Conservation (phyloP, 768 basidiomycete genomes). For the Auricularia sp. region DNA sequence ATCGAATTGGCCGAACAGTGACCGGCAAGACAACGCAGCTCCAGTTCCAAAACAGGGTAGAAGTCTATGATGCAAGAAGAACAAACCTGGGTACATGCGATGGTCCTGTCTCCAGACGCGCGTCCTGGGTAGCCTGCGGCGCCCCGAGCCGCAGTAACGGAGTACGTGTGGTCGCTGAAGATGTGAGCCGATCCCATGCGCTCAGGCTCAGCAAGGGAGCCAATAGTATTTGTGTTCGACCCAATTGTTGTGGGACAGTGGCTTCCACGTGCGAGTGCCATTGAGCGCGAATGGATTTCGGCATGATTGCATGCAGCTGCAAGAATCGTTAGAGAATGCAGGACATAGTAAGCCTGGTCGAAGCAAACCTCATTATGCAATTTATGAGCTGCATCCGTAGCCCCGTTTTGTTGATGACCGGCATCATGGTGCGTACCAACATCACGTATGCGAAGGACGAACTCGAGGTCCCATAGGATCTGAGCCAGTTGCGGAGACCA, state of each 20-base stretch:
- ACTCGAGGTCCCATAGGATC: slow-evolving; percentile 35
- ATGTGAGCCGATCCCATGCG: slow-evolving; percentile 19
- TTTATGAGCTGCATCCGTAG: slow-evolving; percentile 19
- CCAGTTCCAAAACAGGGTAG: neutral
- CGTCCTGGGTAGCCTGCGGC: neutral
- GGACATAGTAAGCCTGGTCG: neutral
- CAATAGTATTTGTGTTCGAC: slow-evolving; percentile 51
- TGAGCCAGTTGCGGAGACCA: slow-evolving; percentile 22
- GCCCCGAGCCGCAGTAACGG: slow-evolving; percentile 1
- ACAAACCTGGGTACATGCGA: neutral
- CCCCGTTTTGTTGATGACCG: slow-evolving; percentile 18
- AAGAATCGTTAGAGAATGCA: neutral
- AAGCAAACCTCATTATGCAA: neutral
- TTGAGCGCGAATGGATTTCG: slow-evolving; percentile 6
- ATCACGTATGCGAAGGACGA: slow-evolving; percentile 31
- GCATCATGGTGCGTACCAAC: slow-evolving; percentile 16
- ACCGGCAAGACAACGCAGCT: no score
- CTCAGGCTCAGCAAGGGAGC: slow-evolving; percentile 34
- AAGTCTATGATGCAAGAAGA: neutral
- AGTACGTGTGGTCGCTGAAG: slow-evolving; percentile 1
- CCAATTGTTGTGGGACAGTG: slow-evolving; percentile 34
- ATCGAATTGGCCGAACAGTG: no score
- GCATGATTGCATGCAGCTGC: slow-evolving; percentile 6
- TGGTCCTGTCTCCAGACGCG: neutral
- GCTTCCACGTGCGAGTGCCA: slow-evolving; percentile 17